Percentiles rank a stretch among this genome's conserved stretches.
Evolutionary conservation across 1,139 yeast genomes (phyloP).

Genomic region (Debaryomycetaceae sp.): DNA sequence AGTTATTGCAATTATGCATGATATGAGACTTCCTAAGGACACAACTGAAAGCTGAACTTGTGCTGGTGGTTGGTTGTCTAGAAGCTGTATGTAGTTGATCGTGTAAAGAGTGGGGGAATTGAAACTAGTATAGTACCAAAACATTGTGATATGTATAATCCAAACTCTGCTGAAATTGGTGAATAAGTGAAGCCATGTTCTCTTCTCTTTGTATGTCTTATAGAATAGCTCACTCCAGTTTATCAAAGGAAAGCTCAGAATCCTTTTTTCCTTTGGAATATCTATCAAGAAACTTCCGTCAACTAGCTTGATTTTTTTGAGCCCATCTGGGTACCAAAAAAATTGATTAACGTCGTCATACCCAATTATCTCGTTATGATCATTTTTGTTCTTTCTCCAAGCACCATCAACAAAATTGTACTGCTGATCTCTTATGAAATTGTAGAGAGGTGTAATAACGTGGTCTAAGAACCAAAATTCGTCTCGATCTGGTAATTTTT

Average conservation of each 20-base stretch:
- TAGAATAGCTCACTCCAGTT: conserved; percentile 63
- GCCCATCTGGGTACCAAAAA: conserved; percentile 74
- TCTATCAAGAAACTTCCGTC: conserved; percentile 45
- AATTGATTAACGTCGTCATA: conserved; percentile 85
- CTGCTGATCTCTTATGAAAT: conserved; percentile 41
- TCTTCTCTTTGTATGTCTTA: conserved; percentile 67
- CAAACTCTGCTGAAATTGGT: conserved; percentile 60
- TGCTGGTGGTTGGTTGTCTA: conserved; percentile 61
- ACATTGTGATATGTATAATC: conserved; percentile 56
- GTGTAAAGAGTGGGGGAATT: conserved; percentile 62
- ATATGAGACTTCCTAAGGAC: conserved; percentile 69
- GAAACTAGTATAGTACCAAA: conserved; percentile 57
- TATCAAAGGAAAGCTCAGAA: conserved; percentile 42
- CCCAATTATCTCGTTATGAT: conserved; percentile 70
- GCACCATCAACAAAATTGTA: conserved; percentile 32
- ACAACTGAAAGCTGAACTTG: conserved; percentile 62
- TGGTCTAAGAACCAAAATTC: conserved; percentile 28
- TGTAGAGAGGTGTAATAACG: conserved; percentile 46
- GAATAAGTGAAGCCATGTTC: conserved; percentile 59
- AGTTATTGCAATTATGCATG: conserved; percentile 59
- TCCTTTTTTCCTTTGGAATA: conserved; percentile 44
- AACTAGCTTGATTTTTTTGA: conserved; percentile 43
- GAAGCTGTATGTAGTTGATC: conserved; percentile 48
- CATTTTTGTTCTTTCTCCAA: conserved; percentile 52
- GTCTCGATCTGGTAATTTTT: neutral